A percentile compares a stretch with the other conserved stretches of the same genome.
phyloP scores from a whole-genome alignment of 352 stramenopile species.

The Pythium pyrilobum region DNA sequence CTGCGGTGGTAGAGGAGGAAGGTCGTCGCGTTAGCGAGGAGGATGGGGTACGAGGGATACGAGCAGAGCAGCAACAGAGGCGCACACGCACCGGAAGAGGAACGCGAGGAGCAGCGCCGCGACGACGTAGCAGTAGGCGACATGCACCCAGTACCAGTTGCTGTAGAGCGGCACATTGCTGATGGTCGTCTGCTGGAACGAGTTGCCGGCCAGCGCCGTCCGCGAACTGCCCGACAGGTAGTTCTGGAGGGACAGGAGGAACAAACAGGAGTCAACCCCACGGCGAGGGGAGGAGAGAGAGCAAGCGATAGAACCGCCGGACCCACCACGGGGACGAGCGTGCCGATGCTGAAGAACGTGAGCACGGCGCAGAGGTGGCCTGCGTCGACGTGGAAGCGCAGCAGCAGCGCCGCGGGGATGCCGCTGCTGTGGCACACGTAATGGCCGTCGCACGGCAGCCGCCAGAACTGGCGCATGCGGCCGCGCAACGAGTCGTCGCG shows the following conservation, averaged over 20 bases:
- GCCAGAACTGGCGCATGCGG: constrained; percentile 43
- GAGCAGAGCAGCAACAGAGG: background rate
- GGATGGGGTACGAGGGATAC: no score
- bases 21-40: no score
- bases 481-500: constrained; percentile 29
- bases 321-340: constrained; percentile 73
- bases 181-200: constrained; percentile 76
- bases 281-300: no score
- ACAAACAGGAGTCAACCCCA: no score
- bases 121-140: constrained; percentile 72
- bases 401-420: constrained; percentile 55
- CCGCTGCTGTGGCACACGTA: constrained; percentile 64
- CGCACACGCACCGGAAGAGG: constrained; percentile 22
- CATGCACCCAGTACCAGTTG: constrained; percentile 74
- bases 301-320: background rate
- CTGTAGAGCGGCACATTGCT: constrained; percentile 78
- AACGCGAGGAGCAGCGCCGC: constrained; percentile 45
- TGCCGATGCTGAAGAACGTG: constrained; percentile 57
- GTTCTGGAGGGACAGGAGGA: constrained; percentile 42
- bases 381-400: constrained; percentile 64
- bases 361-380: constrained; percentile 57
- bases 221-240: constrained; percentile 50
- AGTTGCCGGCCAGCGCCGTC: constrained; percentile 27
- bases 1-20: constrained; percentile 9
- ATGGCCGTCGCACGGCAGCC: constrained; percentile 34